These are phyloP conservation scores for Aspergillus aculeatus DNA, from an alignment of 2,329 filamentous ascomycete genomes.

Conservation along the genomic window DNA sequence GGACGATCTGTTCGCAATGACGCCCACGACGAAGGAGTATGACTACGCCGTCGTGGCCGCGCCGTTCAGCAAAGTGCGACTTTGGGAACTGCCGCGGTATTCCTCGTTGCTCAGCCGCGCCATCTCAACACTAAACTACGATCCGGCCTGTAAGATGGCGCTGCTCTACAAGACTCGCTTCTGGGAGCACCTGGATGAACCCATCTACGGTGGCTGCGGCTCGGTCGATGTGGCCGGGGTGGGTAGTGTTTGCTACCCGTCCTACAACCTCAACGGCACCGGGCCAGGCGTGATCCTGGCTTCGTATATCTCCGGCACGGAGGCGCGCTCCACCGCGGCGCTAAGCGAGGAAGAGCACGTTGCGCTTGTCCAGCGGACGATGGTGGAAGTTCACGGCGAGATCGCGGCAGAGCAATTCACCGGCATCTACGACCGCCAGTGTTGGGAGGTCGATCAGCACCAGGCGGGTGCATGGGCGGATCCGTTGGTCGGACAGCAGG, in stretches of 20 bases:
- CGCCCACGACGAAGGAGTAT: slow-evolving; percentile 52
- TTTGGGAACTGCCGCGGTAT: slow-evolving; percentile 59
- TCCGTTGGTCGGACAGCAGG: slow-evolving; percentile 64
- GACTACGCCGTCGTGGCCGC: slow-evolving; percentile 67
- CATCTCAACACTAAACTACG: slow-evolving; percentile 51
- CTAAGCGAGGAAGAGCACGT: slow-evolving; percentile 51
- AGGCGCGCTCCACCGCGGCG: slow-evolving; percentile 25
- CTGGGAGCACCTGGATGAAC: slow-evolving; percentile 54
- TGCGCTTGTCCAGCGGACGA: slow-evolving; percentile 61
- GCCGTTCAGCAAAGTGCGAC: slow-evolving; percentile 63
- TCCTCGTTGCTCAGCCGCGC: slow-evolving; percentile 51
- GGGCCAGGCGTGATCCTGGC: slow-evolving; percentile 47
- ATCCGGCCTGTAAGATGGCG: slow-evolving; percentile 57
- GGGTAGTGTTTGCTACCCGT: slow-evolving; percentile 38
- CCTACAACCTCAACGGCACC: slow-evolving; percentile 36
- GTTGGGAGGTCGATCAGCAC: slow-evolving; percentile 64
- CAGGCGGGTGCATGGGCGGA: slow-evolving; percentile 63
- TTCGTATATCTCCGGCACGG: slow-evolving; percentile 32
- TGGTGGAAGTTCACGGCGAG: slow-evolving; percentile 65
- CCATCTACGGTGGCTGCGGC: slow-evolving; percentile 60
- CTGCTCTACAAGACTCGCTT: slow-evolving; percentile 67
- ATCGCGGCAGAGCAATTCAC: slow-evolving; percentile 63
- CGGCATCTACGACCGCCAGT: slow-evolving; percentile 59
- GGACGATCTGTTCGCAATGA: slow-evolving; percentile 36
- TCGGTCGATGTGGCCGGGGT: slow-evolving; percentile 31